Evolutionary conservation across 176 grass and related monocot species (phyloP), one percentile per base, ranked within the genome.

Genomic region (Eragrostis curvula): DNA sequence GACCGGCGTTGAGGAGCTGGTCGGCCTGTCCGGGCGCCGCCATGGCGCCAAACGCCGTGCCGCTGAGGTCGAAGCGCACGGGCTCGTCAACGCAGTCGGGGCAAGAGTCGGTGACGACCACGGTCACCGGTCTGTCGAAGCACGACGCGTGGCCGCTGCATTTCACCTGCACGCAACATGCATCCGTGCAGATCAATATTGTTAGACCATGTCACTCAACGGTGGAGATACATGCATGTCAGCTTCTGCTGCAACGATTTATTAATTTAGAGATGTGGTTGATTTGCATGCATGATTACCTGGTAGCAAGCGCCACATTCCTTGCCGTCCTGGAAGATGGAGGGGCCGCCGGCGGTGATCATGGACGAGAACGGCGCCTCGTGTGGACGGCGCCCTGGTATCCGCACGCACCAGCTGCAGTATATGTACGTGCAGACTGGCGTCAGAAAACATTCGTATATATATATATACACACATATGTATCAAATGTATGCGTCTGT

Each of bases 261-360:
- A 50, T 53, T 21, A 7, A 43, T 44, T 36, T 36, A 36, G 32
- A 36, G 32, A 36, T 36, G 4, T 36, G 32, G 32, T 36, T 36
- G 66, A 53, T 24, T 14, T 53, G 46, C n/a, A 20, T 27, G 45
- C 12, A 28, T 8, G 10, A 36, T 36, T 36, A 96, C 94, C 91
- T 92, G 84, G 50, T 90, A 94, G 78, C 96, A 95, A 46, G 96
- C 65, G 17, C 96, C 92, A n/a, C 96, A 95, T 58, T 92, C 92
- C 78, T 89, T 83, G 75, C 95, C 92, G 40, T 50, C 66, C 47
- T 68, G 21, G 66, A 88, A 98, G 81, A 98, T 84, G n/a, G 88
- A 86, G 36, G 95, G 92, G 46, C 79, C 78, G 21, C 94, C 94
- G 13, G 94, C 91, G 10, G 94, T 49, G 49, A 94, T 87, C 89